These are phyloP conservation scores for Metschnikowia proteae DNA, from an alignment of 805 yeast species.

Conservation along the genomic window DNA sequence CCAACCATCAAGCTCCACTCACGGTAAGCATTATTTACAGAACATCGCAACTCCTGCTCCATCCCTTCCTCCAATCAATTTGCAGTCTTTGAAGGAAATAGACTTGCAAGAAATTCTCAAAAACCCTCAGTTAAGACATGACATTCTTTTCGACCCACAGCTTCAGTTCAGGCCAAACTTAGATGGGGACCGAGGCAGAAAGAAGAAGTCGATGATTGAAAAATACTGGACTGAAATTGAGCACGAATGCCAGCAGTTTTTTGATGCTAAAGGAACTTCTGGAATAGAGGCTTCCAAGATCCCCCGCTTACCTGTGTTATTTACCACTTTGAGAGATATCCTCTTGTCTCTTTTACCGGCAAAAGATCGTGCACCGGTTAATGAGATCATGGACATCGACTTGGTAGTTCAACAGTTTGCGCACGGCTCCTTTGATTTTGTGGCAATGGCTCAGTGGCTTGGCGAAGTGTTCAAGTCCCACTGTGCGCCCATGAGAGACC, in stretches of 20 bases:
- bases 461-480: constrained; percentile 76
- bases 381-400: constrained; percentile 72
- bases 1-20: constrained; percentile 9
- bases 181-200: constrained; percentile 84
- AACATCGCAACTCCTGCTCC: constrained; percentile 23
- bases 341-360: constrained; percentile 71
- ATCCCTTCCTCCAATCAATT: constrained; percentile 75
- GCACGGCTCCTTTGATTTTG: constrained; percentile 69
- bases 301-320: constrained; percentile 60
- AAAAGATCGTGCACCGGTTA: constrained; percentile 64
- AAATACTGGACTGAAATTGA: constrained; percentile 80
- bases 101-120: constrained; percentile 84
- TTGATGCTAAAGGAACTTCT: constrained; percentile 16
- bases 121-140: constrained; percentile 91
- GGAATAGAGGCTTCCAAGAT: constrained; percentile 20
- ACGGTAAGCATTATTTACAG: constrained; percentile 6
- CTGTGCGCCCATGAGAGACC: constrained; percentile 94
- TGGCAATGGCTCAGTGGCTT: constrained; percentile 68
- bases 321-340: constrained; percentile 75
- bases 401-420: constrained; percentile 70
- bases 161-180: constrained; percentile 86
- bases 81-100: constrained; percentile 77
- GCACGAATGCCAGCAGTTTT: constrained; percentile 55
- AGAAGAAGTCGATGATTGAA: constrained; percentile 72
- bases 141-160: constrained; percentile 87